Percentiles rank a stretch among this genome's conserved stretches.
These are phyloP conservation scores for Bothriochloa decipiens DNA, from an alignment of 176 grass and related monocot species.

Conservation along the genomic window DNA sequence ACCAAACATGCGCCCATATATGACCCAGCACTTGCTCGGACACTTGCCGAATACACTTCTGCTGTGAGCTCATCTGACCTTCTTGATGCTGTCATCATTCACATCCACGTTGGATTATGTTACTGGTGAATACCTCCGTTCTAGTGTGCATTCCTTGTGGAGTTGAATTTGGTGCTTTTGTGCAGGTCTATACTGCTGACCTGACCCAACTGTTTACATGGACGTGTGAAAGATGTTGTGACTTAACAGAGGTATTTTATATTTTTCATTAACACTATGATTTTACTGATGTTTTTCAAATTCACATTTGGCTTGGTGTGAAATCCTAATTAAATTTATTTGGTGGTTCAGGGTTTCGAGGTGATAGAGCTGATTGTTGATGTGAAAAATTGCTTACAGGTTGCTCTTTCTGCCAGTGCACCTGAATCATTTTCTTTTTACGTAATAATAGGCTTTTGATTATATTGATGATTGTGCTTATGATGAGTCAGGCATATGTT, in stretches of 20 bases:
- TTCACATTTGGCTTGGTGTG: not conserved
- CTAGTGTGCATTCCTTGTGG: not conserved
- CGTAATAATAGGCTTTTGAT: not conserved
- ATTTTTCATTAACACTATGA: not conserved
- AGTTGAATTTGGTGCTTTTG: constrained; percentile 10
- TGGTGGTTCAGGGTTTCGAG: constrained; percentile 67
- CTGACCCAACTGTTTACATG: constrained; percentile 75
- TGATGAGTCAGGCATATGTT: constrained; percentile 71
- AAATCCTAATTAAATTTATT: constrained; percentile 22
- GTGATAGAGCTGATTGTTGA: constrained; percentile 80
- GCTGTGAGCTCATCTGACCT: constrained; percentile 59
- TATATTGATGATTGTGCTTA: constrained; percentile 25
- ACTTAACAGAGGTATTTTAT: constrained; percentile 73
- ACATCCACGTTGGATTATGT: not conserved
- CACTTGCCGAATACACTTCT: constrained; percentile 85
- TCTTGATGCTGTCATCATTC: not conserved
- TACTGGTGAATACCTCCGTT: not conserved
- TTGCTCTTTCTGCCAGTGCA: constrained; percentile 3
- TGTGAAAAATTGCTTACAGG: constrained; percentile 86
- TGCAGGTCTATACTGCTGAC: constrained; percentile 82
- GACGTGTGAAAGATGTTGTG: constrained; percentile 82
- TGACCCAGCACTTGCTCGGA: constrained; percentile 62
- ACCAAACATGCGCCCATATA: constrained; percentile 49
- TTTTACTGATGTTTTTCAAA: constrained; percentile 25
- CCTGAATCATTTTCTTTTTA: not conserved